Conservation (phyloP, 768 basidiomycete species). For the Asterophora lycoperdoides region DNA sequence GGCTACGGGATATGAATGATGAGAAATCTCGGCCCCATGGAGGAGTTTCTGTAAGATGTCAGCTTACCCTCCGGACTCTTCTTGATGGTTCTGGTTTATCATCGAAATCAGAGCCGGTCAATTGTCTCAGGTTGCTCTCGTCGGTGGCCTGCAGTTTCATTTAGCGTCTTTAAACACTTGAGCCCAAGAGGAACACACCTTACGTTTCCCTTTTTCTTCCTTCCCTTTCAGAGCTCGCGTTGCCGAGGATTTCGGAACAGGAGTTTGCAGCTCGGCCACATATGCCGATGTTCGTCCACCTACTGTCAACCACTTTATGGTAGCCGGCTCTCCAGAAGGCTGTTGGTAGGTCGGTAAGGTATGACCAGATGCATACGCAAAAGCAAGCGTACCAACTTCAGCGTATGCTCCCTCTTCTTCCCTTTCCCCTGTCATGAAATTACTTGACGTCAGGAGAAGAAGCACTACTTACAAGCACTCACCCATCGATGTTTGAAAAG, state of each 20-base stretch:
- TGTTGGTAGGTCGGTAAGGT: constrained; percentile 21
- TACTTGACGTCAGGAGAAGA: background rate
- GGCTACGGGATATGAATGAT: background rate
- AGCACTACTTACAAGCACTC: constrained; percentile 6
- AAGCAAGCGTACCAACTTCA: constrained; percentile 42
- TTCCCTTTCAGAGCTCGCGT: background rate
- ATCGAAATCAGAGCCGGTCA: constrained; percentile 19
- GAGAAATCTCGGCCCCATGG: background rate
- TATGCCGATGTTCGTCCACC: constrained; percentile 76
- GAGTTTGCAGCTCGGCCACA: constrained; percentile 56
- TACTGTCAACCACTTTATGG: constrained; percentile 70
- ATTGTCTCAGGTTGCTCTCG: constrained; percentile 18
- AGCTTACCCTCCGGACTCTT: background rate
- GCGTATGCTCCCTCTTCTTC: constrained; percentile 42
- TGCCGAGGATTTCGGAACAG: constrained; percentile 7
- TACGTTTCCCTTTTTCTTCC: background rate
- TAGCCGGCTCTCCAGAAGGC: constrained; percentile 68
- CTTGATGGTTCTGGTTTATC: background rate
- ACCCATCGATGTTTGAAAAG: constrained; percentile 71
- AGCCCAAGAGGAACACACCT: background rate
- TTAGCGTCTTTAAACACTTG: background rate
- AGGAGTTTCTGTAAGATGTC: too few species aligned
- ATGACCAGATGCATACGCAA: background rate
- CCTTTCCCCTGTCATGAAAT: constrained; percentile 48
- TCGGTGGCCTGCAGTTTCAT: constrained; percentile 7